Evolutionary conservation across 2,329 filamentous ascomycete species (phyloP).

Genomic region (Thelonectria discophora): DNA sequence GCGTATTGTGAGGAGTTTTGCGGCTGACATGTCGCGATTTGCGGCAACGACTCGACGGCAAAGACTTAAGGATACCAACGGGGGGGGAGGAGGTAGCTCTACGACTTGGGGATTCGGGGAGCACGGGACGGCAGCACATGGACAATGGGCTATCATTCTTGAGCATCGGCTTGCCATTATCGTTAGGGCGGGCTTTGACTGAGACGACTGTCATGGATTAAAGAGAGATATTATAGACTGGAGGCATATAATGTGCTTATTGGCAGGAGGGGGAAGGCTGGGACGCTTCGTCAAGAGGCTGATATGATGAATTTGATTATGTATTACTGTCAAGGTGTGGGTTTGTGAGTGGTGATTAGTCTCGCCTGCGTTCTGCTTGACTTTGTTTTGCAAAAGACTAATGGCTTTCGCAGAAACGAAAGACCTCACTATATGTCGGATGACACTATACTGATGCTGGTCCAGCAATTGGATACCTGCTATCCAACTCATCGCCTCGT

Average conservation of each 20-base stretch:
- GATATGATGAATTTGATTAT: not conserved
- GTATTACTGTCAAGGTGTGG: not conserved
- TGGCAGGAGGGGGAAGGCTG: not conserved
- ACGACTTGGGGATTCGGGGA: not conserved
- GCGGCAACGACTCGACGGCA: conserved; percentile 27
- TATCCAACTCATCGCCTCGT: no score
- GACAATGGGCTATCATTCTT: conserved; percentile 1
- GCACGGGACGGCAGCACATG: conserved; percentile 2
- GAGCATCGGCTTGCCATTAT: conserved; percentile 2
- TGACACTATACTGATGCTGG: no score
- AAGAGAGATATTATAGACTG: not conserved
- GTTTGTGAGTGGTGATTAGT: not conserved
- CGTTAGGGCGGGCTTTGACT: not conserved
- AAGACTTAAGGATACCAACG: conserved; percentile 21
- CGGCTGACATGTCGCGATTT: conserved; percentile 23
- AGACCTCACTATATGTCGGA: no score
- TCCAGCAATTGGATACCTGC: no score
- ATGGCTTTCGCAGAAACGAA: no score
- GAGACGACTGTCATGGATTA: not conserved
- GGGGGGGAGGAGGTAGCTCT: conserved; percentile 2
- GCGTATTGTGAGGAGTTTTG: conserved; percentile 26
- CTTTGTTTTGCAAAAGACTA: no score
- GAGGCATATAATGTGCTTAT: not conserved
- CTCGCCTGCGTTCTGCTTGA: no score
- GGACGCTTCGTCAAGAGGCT: not conserved